These are phyloP conservation scores for Suzukiozyma palmioleophila DNA, from an alignment of 1,139 yeast species.

Conservation along the genomic window DNA sequence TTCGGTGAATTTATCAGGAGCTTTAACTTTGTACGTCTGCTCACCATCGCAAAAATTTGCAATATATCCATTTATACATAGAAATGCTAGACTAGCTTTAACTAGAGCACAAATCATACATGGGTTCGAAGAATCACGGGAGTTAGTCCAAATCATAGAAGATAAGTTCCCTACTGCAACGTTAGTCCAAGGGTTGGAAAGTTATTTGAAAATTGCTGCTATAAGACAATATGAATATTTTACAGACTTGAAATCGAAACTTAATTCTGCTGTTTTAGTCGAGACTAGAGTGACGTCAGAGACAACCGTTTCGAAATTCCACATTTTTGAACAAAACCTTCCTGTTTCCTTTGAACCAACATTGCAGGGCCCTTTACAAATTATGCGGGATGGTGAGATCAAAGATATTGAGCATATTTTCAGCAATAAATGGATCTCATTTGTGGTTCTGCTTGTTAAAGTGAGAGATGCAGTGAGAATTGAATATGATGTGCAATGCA, in stretches of 20 bases:
- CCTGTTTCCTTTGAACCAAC: slow-evolving; percentile 10
- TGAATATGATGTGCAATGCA: slow-evolving; percentile 25
- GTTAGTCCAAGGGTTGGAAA: slow-evolving; percentile 9
- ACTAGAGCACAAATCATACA: slow-evolving; percentile 18
- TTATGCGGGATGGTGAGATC: slow-evolving; percentile 6
- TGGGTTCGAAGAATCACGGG: slow-evolving; percentile 23
- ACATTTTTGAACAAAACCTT: slow-evolving; percentile 11
- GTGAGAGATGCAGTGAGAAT: slow-evolving; percentile 13
- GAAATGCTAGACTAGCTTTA: slow-evolving; percentile 18
- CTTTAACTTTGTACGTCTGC: slow-evolving; percentile 32
- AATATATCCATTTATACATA: slow-evolving; percentile 29
- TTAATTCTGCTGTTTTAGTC: slow-evolving; percentile 5
- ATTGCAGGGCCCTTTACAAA: slow-evolving; percentile 23
- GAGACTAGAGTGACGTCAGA: slow-evolving; percentile 8
- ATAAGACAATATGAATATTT: slow-evolving; percentile 19
- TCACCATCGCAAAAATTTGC: slow-evolving; percentile 23
- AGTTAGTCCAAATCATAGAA: slow-evolving; percentile 16
- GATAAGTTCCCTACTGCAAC: slow-evolving; percentile 12
- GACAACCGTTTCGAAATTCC: slow-evolving; percentile 7
- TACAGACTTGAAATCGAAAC: slow-evolving; percentile 14
- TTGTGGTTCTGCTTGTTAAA: slow-evolving; percentile 17
- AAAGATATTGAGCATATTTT: slow-evolving; percentile 17
- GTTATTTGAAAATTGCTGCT: slow-evolving; percentile 14
- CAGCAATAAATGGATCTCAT: slow-evolving; percentile 12
- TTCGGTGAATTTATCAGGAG: slow-evolving; percentile 22